Evolutionary conservation across 106 monocot genomes (phyloP).

Genomic region (Dioscorea zingiberensis): DNA sequence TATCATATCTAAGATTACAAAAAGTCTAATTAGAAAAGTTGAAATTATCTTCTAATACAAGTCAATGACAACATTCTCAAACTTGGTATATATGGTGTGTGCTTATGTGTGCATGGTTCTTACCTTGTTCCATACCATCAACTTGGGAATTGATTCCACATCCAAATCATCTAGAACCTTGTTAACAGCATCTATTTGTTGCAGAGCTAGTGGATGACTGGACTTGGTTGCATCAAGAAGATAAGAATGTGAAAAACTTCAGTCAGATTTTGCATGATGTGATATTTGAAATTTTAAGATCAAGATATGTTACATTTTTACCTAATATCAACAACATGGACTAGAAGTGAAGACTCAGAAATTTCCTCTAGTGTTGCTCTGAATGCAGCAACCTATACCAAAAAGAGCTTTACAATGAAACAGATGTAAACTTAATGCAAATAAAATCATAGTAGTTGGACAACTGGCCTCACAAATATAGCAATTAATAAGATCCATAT

Average conservation of each 20-base stretch:
- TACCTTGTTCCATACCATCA: constrained; percentile 98
- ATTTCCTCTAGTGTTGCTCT: constrained; percentile 98
- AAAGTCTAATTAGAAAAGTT: too few species aligned
- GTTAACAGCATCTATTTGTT: constrained; percentile 84
- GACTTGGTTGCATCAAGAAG: background rate
- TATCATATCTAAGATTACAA: too few species aligned
- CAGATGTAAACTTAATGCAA: background rate
- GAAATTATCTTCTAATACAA: too few species aligned
- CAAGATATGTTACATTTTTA: constrained; percentile 3
- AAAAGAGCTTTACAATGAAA: background rate
- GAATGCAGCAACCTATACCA: constrained; percentile 86
- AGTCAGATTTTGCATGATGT: background rate
- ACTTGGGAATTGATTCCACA: constrained; percentile 73
- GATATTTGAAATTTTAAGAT: background rate
- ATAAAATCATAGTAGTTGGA: background rate
- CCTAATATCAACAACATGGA: constrained; percentile 98
- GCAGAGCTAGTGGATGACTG: constrained; percentile 86
- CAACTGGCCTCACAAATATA: background rate
- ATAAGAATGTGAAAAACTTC: constrained; percentile 1
- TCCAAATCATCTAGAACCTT: constrained; percentile 74
- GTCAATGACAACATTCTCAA: too few species aligned
- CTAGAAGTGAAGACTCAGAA: constrained; percentile 81
- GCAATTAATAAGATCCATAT: background rate
- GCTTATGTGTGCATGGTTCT: background rate
- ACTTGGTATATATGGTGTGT: too few species aligned